A percentile compares a stretch with the other conserved stretches of the same genome.
These are phyloP conservation scores for Aspergillus sergii DNA, from an alignment of 2,329 filamentous ascomycete species.

Conservation along the genomic window DNA sequence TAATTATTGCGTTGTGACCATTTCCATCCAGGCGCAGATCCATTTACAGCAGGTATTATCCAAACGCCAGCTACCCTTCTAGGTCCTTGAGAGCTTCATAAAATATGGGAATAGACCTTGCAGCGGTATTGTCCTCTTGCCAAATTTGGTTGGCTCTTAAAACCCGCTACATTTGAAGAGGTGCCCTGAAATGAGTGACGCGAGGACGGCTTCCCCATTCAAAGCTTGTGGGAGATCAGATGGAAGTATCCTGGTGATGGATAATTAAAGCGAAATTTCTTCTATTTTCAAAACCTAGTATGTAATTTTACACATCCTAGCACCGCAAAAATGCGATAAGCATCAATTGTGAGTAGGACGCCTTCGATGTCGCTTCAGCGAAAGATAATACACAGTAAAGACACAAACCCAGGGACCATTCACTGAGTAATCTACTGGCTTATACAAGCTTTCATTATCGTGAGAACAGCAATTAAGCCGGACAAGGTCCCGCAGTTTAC, in stretches of 20 bases:
- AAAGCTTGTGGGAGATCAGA: background rate
- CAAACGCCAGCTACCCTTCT: background rate
- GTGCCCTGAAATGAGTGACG: background rate
- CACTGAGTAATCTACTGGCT: slow-evolving; percentile 17
- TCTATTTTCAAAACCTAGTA: slow-evolving; percentile 18
- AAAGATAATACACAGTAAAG: slow-evolving; percentile 33
- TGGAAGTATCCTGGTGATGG: background rate
- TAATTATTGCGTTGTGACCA: background rate
- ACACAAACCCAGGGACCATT: slow-evolving; percentile 17
- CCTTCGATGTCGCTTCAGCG: slow-evolving; percentile 25
- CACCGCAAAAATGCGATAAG: slow-evolving; percentile 12
- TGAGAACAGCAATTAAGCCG: slow-evolving; percentile 25
- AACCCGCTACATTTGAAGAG: background rate
- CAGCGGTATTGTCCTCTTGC: background rate
- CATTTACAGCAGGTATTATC: background rate
- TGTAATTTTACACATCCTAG: slow-evolving; percentile 21
- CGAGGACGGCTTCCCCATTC: background rate
- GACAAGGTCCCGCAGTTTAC: slow-evolving; percentile 43
- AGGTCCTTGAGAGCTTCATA: background rate
- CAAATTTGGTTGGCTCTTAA: background rate
- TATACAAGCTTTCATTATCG: slow-evolving; percentile 26
- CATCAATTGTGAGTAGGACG: slow-evolving; percentile 22
- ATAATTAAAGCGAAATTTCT: background rate
- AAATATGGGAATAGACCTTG: background rate
- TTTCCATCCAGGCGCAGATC: background rate